These are phyloP conservation scores for Scedosporium minutisporum DNA, from an alignment of 2,329 filamentous ascomycete species.

Conservation along the genomic window DNA sequence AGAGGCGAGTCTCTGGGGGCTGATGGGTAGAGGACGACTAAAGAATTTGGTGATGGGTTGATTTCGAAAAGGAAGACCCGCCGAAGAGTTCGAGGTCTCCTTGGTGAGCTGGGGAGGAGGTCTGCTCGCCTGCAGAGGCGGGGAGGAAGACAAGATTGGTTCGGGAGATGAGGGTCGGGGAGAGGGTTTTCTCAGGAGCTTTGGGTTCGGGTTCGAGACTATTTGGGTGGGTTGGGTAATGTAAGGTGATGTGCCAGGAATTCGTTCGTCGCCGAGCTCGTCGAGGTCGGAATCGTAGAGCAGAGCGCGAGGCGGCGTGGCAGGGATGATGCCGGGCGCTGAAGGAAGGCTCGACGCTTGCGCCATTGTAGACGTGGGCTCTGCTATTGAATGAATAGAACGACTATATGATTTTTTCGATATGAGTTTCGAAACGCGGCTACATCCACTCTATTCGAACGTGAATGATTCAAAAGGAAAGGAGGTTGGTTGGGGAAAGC, in stretches of 20 bases:
- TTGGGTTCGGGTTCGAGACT: slow-evolving; percentile 14
- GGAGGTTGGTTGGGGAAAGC: background rate
- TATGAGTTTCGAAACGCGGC: too few species aligned
- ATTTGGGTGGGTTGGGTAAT: slow-evolving; percentile 40
- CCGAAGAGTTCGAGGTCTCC: slow-evolving; percentile 13
- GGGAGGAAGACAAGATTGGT: slow-evolving; percentile 30
- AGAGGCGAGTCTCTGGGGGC: background rate
- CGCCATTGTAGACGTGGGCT: background rate
- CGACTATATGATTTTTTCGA: background rate
- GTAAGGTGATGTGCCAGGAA: slow-evolving; percentile 31
- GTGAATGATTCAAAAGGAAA: background rate
- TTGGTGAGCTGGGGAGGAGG: slow-evolving; percentile 68
- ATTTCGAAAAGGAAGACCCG: slow-evolving; percentile 46
- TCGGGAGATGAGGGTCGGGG: slow-evolving; percentile 10
- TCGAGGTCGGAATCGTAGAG: slow-evolving; percentile 27
- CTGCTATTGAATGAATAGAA: background rate
- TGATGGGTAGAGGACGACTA: slow-evolving; percentile 22
- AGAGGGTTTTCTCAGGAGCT: slow-evolving; percentile 1
- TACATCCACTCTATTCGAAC: background rate
- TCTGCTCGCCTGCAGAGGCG: slow-evolving; percentile 50
- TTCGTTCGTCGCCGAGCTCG: slow-evolving; percentile 34
- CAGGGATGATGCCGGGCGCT: background rate
- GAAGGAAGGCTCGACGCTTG: background rate
- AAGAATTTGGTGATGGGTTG: slow-evolving; percentile 69
- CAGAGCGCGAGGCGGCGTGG: slow-evolving; percentile 1